Conservation (phyloP, 345 rosid species). For the Sapria himalayana region DNA sequence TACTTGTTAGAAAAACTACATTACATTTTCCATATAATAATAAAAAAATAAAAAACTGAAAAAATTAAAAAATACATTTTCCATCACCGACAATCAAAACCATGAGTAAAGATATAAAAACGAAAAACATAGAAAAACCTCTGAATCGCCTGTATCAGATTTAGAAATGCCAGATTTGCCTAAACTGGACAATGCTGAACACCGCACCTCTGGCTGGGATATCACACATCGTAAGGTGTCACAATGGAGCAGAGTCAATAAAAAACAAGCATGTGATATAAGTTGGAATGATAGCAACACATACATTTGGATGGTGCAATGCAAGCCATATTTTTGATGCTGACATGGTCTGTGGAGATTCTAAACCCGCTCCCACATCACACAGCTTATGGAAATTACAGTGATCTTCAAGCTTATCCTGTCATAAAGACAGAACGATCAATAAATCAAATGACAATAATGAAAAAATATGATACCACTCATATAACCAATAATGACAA, state of each 20-base stretch:
- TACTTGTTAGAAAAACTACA: no score
- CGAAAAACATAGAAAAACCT: constrained; percentile 30
- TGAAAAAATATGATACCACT: neutral
- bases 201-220: constrained; percentile 62
- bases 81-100: neutral
- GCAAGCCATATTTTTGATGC: constrained; percentile 76
- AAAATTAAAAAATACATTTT: neutral
- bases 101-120: constrained; percentile 5
- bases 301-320: constrained; percentile 80
- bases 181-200: constrained; percentile 46
- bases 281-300: no score
- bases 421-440: constrained; percentile 6
- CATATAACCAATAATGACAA: no score
- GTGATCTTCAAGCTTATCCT: constrained; percentile 44
- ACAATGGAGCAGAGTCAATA: no score
- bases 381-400: constrained; percentile 29
- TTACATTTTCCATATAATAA: no score
- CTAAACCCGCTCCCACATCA: constrained; percentile 39
- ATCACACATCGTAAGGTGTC: constrained; percentile 9
- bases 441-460: constrained; percentile 6
- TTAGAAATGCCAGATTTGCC: constrained; percentile 25
- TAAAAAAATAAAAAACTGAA: neutral
- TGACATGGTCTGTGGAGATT: constrained; percentile 19
- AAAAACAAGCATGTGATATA: no score
- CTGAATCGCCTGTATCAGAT: constrained; percentile 22